Evolutionary conservation across 2,329 filamentous ascomycete species (phyloP).

Genomic region (Fusarium musae): DNA sequence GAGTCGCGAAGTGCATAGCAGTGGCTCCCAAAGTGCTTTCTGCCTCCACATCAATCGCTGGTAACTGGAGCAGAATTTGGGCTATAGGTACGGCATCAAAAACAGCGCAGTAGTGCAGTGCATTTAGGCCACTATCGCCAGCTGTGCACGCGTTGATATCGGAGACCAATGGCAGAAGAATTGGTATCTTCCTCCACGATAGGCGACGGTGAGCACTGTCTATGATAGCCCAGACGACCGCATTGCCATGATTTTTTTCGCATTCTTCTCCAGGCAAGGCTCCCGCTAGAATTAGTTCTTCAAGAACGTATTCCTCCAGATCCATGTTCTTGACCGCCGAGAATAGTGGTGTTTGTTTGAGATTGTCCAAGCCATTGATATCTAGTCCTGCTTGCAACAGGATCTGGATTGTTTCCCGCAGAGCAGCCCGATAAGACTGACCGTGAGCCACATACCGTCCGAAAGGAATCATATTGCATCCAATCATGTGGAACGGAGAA

Average conservation of each 20-base stretch:
- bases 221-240: not conserved
- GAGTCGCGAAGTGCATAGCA: not conserved
- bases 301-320: not conserved
- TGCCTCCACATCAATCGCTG: not conserved
- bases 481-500: not conserved
- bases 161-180: not conserved
- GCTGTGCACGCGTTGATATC: not conserved
- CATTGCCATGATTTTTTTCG: not conserved
- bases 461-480: not conserved
- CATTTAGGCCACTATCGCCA: not conserved
- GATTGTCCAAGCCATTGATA: not conserved
- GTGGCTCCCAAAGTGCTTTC: not conserved
- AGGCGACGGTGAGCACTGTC: not conserved
- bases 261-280: not conserved
- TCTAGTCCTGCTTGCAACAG: not conserved
- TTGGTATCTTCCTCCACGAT: not conserved
- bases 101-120: not conserved
- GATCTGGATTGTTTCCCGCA: not conserved
- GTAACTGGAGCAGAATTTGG: not conserved
- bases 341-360: not conserved
- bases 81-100: not conserved
- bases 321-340: not conserved
- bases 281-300: not conserved
- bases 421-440: not conserved
- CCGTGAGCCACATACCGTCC: not conserved